Conservation (phyloP, 2,329 filamentous ascomycete species). For the Venturia nashicola region DNA sequence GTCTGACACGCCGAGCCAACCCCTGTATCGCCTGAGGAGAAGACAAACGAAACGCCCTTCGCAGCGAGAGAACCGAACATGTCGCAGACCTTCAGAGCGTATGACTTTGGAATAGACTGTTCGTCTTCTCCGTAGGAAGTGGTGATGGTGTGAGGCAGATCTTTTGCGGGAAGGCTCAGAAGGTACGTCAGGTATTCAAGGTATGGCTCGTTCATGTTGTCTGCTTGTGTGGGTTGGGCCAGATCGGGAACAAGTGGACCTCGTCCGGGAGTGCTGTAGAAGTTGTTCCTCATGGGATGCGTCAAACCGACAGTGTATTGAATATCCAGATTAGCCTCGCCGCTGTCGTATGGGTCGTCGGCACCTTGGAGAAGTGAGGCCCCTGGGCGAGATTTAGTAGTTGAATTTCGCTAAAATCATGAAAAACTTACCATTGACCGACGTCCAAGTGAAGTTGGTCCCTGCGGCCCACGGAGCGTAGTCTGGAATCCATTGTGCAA, state of each 20-base stretch:
- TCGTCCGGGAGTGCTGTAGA: constrained; percentile 10
- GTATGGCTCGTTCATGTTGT: constrained; percentile 36
- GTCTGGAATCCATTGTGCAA: neutral
- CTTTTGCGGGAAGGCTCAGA: constrained; percentile 18
- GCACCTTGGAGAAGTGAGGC: neutral
- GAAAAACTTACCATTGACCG: constrained; percentile 8
- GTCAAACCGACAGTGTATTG: constrained; percentile 9
- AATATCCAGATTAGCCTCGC: constrained; percentile 10
- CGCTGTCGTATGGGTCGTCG: neutral
- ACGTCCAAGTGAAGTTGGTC: constrained; percentile 2
- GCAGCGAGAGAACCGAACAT: constrained; percentile 27
- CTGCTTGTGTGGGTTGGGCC: constrained; percentile 28
- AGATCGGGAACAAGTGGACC: constrained; percentile 32
- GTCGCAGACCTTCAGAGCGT: constrained; percentile 26
- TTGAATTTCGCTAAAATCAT: neutral
- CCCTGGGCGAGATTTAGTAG: neutral
- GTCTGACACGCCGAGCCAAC: constrained; percentile 31
- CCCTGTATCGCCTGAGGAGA: constrained; percentile 27
- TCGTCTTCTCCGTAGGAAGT: constrained; percentile 30
- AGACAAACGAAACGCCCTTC: constrained; percentile 27
- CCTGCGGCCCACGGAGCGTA: constrained; percentile 7
- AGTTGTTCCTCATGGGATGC: constrained; percentile 10
- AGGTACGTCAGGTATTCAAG: constrained; percentile 28
- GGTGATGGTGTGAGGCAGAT: constrained; percentile 18
- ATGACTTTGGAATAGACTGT: constrained; percentile 24